Evolutionary conservation across 2,329 filamentous ascomycete genomes (phyloP).

Genomic region (Fusarium verrucosum): DNA sequence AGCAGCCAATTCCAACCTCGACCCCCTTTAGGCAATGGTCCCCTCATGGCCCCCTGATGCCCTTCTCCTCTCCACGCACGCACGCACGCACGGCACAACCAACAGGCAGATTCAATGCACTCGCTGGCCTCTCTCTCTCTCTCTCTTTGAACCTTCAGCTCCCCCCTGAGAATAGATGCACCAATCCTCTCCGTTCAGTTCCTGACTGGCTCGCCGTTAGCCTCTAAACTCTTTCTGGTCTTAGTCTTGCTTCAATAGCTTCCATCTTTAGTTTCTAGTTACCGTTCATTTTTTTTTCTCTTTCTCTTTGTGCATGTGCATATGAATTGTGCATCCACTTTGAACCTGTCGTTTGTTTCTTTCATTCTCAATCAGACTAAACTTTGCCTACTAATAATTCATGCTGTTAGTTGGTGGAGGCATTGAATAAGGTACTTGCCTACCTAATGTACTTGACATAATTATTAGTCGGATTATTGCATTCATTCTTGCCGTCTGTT

Average conservation of each 20-base stretch:
- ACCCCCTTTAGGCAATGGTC: constrained; percentile 45
- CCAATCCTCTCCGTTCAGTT: constrained; percentile 12
- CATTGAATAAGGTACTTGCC: too few relatives aligned
- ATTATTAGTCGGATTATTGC: background rate
- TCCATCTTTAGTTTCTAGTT: constrained; percentile 12
- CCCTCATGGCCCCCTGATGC: constrained; percentile 19
- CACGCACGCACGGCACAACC: too few relatives aligned
- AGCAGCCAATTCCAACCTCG: constrained; percentile 47
- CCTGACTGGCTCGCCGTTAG: constrained; percentile 28
- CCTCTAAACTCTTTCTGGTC: constrained; percentile 13
- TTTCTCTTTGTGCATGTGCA: constrained; percentile 4
- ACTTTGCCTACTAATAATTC: too few relatives aligned
- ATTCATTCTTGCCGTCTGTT: constrained; percentile 10
- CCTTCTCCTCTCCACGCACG: constrained; percentile 10
- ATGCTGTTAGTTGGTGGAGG: background rate
- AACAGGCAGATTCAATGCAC: constrained; percentile 9
- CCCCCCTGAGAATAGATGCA: constrained; percentile 21
- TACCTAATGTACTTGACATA: background rate
- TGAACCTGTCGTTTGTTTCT: background rate
- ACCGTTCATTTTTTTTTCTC: constrained; percentile 25
- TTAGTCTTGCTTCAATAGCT: constrained; percentile 17
- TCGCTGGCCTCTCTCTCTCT: too few relatives aligned
- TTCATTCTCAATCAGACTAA: constrained; percentile 6
- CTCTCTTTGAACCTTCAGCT: constrained; percentile 14
- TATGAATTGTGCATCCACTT: constrained; percentile 4